Base-by-base conservation (phyloP, 345 rosid species). In the Syzygium aromaticum region DNA sequence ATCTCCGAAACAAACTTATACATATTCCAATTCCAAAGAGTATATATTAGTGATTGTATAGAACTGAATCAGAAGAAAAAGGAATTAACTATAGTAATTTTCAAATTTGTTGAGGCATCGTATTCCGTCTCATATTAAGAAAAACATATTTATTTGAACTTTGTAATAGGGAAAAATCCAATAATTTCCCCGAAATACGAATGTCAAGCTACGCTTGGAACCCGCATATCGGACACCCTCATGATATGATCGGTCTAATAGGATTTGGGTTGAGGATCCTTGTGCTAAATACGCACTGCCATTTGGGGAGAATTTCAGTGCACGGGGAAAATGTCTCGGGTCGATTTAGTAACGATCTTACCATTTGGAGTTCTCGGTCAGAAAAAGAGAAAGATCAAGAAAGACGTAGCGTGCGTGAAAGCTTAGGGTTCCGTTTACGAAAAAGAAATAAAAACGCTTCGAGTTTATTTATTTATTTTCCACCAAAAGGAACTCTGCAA, bases 261-360 rank as follows among this genome's bases (percentile, higher is more conserved):
- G 1, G 78, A 33, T 67, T 10, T 4, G 1, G 43, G 6, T 33
- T 0, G 1, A 33, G 6, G 6, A 33, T 67, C 13, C 23, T 0
- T 0, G 0, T 8, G 43, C 46, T 23, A 33, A 67, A 30, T 6
- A 5, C 13, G 0, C 13, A 0, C 46, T 1, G 13, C 33, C 0
- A 15, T 64, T 30, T 30, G 7, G 46, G 46, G 46, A 43, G 46
- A 43, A 43, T 43, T 43, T 43, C 46, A 43, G 46, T 6, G 46
- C 46, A 43, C 46, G 1, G 1, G 21, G 3, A 64, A 6, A 28
- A 14, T 8, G 11, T 19, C 77, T 64, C 12, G 0, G 3, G 77
- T 43, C 21, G 5, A 0, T 67, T 67, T 0, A 33, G 23, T 5
- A 33, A 33, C 1, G 7, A 7, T 33, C 2, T 5, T 33, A 33